Conservation (phyloP, 116 monocot genomes). For the Cymodocea nodosa region DNA sequence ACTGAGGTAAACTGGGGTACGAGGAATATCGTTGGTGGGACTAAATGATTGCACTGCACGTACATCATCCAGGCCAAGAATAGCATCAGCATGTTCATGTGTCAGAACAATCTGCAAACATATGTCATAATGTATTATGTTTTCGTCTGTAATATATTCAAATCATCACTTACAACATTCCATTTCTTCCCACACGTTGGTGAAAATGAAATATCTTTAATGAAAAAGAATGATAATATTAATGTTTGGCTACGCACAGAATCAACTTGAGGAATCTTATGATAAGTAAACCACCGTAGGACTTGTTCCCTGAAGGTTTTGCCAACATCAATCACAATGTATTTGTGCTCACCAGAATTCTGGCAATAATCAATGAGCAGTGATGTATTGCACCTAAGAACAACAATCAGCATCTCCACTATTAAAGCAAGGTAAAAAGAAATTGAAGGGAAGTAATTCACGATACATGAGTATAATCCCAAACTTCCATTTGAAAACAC, state of each 20-base stretch:
- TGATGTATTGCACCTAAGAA: conserved; percentile 81
- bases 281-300: conserved; percentile 80
- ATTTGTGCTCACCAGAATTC: conserved; percentile 38
- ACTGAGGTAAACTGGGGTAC: conserved; percentile 72
- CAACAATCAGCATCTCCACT: not conserved
- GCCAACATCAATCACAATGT: conserved; percentile 88
- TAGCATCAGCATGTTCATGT: conserved; percentile 98
- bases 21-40: conserved; percentile 72
- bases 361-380: conserved; percentile 77
- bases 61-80: conserved; percentile 95
- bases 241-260: conserved; percentile 48
- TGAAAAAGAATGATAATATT: not conserved
- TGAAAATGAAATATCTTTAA: too few species aligned
- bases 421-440: not conserved
- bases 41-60: conserved; percentile 74
- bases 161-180: not conserved
- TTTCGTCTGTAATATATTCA: not conserved
- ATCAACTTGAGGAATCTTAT: conserved; percentile 83
- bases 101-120: conserved; percentile 79
- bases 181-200: not conserved
- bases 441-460: not conserved
- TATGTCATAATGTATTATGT: conserved; percentile 1
- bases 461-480: not conserved
- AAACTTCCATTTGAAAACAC: not conserved
- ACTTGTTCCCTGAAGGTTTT: conserved; percentile 98